Percentiles rank a stretch among this genome's conserved stretches.
These are phyloP conservation scores for Verticillium dahliae DNA, from an alignment of 2,329 filamentous ascomycete species.

Conservation along the genomic window DNA sequence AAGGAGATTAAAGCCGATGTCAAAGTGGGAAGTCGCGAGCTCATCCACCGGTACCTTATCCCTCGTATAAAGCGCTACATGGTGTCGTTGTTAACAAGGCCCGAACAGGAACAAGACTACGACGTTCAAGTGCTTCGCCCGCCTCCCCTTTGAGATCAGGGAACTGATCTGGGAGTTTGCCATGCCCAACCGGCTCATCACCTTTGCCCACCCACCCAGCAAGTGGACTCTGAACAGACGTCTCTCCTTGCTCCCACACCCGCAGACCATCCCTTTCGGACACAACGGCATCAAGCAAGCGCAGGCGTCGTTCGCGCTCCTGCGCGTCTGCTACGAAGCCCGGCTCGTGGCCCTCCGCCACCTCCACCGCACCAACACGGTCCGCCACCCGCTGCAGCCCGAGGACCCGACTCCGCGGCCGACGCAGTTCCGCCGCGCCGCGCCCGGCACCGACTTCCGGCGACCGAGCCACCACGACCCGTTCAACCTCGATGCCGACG, in stretches of 20 bases:
- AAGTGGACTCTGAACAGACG: constrained; percentile 8
- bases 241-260: neutral
- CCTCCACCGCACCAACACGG: neutral
- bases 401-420: neutral
- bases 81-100: neutral
- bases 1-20: neutral
- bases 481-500: neutral
- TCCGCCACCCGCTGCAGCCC: neutral
- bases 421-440: neutral
- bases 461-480: neutral
- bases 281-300: neutral
- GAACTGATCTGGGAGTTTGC: constrained; percentile 10
- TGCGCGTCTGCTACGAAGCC: neutral
- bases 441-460: neutral
- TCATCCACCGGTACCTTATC: neutral
- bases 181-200: constrained; percentile 4
- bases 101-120: neutral
- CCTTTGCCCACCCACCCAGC: constrained; percentile 5
- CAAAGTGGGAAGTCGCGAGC: neutral
- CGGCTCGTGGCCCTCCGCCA: neutral
- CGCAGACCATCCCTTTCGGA: neutral
- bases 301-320: neutral
- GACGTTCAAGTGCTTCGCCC: constrained; percentile 3
- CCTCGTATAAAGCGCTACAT: neutral
- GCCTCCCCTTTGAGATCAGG: constrained; percentile 6